Evolutionary conservation across 768 basidiomycete species (phyloP).

Genomic region (Coprinellus aureogranulatus): DNA sequence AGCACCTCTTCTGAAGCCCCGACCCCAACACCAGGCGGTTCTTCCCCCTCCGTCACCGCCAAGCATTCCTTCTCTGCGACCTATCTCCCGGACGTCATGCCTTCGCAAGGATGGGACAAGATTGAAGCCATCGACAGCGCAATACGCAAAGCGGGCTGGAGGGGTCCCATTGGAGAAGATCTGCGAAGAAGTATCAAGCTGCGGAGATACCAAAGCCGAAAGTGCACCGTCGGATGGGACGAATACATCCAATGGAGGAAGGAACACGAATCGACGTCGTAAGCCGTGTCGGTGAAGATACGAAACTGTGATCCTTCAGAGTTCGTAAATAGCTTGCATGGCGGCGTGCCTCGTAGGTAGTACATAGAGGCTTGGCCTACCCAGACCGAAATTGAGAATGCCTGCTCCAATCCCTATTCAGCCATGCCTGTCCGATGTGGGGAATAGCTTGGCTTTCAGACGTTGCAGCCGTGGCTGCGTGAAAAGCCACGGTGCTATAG

Average conservation of each 20-base stretch:
- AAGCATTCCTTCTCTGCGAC: constrained; percentile 76
- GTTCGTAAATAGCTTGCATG: too few relatives aligned
- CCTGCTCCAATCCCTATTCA: not conserved
- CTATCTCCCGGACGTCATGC: constrained; percentile 89
- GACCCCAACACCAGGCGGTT: constrained; percentile 68
- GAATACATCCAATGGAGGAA: constrained; percentile 78
- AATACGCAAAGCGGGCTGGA: constrained; percentile 92
- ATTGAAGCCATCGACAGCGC: constrained; percentile 87
- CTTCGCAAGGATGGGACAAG: constrained; percentile 93
- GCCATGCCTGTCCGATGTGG: not conserved
- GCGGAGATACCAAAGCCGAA: constrained; percentile 78
- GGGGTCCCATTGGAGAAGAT: constrained; percentile 77
- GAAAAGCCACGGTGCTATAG: constrained; percentile 17
- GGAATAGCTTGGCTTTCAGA: constrained; percentile 1
- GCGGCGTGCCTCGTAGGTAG: not conserved
- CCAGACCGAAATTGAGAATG: not conserved
- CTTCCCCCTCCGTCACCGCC: constrained; percentile 51
- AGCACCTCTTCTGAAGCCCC: constrained; percentile 60
- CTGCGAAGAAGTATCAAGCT: constrained; percentile 72
- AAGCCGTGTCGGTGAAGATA: not conserved
- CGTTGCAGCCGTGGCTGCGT: constrained; percentile 3
- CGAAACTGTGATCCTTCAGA: too few relatives aligned
- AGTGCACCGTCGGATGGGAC: constrained; percentile 66
- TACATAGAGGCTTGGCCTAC: not conserved
- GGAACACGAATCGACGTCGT: constrained; percentile 24